Percentiles rank a stretch among this genome's conserved stretches.
Evolutionary conservation across 2,329 filamentous ascomycete genomes (phyloP).

Genomic region (Esteya vermicola): DNA sequence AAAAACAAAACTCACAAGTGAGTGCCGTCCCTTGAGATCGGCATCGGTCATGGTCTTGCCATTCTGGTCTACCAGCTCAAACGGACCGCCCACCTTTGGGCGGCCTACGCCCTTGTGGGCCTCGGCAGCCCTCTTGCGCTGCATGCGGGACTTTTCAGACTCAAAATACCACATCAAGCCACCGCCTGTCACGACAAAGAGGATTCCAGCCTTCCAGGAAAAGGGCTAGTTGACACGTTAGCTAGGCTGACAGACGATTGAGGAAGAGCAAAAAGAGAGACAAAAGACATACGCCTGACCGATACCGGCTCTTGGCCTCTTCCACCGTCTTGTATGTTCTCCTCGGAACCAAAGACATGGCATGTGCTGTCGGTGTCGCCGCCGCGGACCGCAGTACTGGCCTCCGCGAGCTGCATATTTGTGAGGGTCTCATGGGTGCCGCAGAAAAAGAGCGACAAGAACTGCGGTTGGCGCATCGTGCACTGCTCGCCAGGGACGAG

Average conservation of each 20-base stretch:
- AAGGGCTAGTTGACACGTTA: slow-evolving; percentile 64
- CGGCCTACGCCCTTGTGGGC: slow-evolving; percentile 84
- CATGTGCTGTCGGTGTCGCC: slow-evolving; percentile 9
- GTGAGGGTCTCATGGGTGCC: background rate
- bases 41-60: slow-evolving; percentile 63
- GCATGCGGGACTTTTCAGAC: slow-evolving; percentile 81
- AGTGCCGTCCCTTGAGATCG: slow-evolving; percentile 77
- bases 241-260: too few species aligned
- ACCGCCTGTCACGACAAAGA: slow-evolving; percentile 69
- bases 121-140: slow-evolving; percentile 77
- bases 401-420: background rate
- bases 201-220: slow-evolving; percentile 75
- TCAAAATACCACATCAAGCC: slow-evolving; percentile 84
- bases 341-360: slow-evolving; percentile 19
- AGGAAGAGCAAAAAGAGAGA: background rate
- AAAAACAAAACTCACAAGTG: slow-evolving; percentile 40
- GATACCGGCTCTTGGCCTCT: slow-evolving; percentile 43
- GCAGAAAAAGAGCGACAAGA: slow-evolving; percentile 2
- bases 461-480: background rate
- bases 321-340: slow-evolving; percentile 38
- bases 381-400: background rate
- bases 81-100: slow-evolving; percentile 84
- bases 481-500: background rate
- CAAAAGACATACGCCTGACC: slow-evolving; percentile 32
- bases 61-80: slow-evolving; percentile 69